Evolutionary conservation across 768 basidiomycete genomes (phyloP).

Genomic region (Termitomyces sp.): DNA sequence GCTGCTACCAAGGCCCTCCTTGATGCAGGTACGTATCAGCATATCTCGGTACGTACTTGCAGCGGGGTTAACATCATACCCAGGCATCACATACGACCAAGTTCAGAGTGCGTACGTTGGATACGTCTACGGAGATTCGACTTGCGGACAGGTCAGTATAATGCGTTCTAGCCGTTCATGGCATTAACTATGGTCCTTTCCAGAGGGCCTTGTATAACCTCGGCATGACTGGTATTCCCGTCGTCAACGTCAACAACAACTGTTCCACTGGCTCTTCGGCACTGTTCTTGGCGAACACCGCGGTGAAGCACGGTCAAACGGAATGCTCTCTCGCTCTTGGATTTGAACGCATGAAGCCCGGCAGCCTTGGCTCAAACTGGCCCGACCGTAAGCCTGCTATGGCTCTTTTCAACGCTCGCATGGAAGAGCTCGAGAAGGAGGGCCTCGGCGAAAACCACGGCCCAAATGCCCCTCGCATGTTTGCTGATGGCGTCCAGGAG

Average conservation of each 20-base stretch:
- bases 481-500: conserved; percentile 72
- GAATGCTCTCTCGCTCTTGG: conserved; percentile 82
- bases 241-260: conserved; percentile 87
- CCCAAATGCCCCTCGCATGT: conserved; percentile 69
- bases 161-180: neutral
- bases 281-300: conserved; percentile 68
- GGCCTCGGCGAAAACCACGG: conserved; percentile 60
- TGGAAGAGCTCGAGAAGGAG: conserved; percentile 45
- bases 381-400: conserved; percentile 53
- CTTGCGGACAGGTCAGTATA: conserved; percentile 60
- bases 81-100: conserved; percentile 81
- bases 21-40: conserved; percentile 59
- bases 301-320: conserved; percentile 64
- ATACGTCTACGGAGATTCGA: conserved; percentile 79
- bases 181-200: neutral
- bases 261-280: conserved; percentile 83
- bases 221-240: conserved; percentile 80
- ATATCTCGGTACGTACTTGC: neutral
- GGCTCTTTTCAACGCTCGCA: conserved; percentile 39
- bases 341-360: conserved; percentile 82
- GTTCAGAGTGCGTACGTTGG: conserved; percentile 75
- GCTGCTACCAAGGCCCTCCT: conserved; percentile 84
- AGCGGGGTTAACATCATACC: neutral
- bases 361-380: conserved; percentile 66
- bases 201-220: conserved; percentile 80